Conservation (phyloP, 805 yeast species). For the Ogataea siamensis region DNA sequence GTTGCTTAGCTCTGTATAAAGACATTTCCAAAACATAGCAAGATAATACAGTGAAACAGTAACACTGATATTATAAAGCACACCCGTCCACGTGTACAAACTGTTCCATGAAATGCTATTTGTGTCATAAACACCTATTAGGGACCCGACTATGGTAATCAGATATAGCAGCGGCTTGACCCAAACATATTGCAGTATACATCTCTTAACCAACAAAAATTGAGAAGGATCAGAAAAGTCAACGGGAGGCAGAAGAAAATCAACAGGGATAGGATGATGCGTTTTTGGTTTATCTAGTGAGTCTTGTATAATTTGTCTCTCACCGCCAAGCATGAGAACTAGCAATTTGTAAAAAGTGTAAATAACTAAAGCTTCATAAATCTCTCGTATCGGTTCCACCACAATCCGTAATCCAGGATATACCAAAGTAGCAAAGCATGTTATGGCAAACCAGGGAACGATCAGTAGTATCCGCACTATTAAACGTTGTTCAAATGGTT, state of each 20-base stretch:
- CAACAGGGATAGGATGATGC: conserved; percentile 57
- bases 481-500: conserved; percentile 83
- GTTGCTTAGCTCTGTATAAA: conserved; percentile 71
- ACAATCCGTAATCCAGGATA: conserved; percentile 44
- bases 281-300: conserved; percentile 66
- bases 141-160: conserved; percentile 45
- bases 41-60: conserved; percentile 78
- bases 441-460: conserved; percentile 75
- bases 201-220: conserved; percentile 74
- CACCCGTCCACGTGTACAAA: conserved; percentile 60
- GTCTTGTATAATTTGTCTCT: conserved; percentile 69
- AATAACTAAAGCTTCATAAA: conserved; percentile 94
- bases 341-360: conserved; percentile 86
- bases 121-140: conserved; percentile 49
- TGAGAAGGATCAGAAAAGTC: conserved; percentile 87
- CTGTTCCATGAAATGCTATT: conserved; percentile 47
- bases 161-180: conserved; percentile 79
- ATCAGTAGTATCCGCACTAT: conserved; percentile 78
- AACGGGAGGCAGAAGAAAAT: conserved; percentile 49
- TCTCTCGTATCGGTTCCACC: conserved; percentile 77
- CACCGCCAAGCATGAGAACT: conserved; percentile 88
- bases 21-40: conserved; percentile 90
- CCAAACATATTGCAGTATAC: conserved; percentile 94
- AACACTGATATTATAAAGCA: conserved; percentile 76
- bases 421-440: conserved; percentile 60